Percentiles rank a stretch among this genome's conserved stretches.
Evolutionary conservation across 371 early-diverging fungal genomes (phyloP).

Genomic region (Haplosporangium sp.): DNA sequence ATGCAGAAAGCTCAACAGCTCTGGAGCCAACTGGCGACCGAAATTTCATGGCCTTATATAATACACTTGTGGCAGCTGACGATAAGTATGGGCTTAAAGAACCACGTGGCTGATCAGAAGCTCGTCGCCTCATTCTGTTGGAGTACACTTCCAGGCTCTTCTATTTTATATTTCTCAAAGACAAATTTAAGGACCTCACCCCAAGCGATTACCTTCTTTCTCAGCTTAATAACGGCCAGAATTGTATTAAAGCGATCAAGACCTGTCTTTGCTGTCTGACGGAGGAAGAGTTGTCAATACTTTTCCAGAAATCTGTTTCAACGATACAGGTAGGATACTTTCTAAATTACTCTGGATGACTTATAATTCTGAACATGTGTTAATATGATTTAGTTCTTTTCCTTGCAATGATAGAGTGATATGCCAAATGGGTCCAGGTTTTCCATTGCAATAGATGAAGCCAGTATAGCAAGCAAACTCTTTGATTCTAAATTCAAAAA

Average conservation of each 20-base stretch:
- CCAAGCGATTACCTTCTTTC: not conserved
- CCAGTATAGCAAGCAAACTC: not conserved
- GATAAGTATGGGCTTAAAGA: not conserved
- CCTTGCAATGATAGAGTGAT: not conserved
- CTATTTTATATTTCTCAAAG: not conserved
- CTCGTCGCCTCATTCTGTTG: not conserved
- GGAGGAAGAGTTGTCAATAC: not conserved
- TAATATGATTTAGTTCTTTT: not conserved
- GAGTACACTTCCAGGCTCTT: not conserved
- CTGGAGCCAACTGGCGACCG: not conserved
- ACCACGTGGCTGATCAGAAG: not conserved
- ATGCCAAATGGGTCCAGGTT: not conserved
- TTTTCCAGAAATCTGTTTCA: too few species aligned
- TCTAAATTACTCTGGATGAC: not conserved
- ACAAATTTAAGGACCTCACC: not conserved
- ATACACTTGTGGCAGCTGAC: not conserved
- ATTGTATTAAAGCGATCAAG: not conserved
- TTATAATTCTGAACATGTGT: too few species aligned
- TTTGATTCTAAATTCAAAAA: not conserved
- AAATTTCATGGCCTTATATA: not conserved
- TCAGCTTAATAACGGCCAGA: not conserved
- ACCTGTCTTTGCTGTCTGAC: not conserved
- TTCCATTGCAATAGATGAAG: not conserved
- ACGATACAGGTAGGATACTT: not conserved
- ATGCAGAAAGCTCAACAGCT: not conserved